Evolutionary conservation across 164 flowering plant genomes (phyloP).

Genomic region (Nelumbo lutea): DNA sequence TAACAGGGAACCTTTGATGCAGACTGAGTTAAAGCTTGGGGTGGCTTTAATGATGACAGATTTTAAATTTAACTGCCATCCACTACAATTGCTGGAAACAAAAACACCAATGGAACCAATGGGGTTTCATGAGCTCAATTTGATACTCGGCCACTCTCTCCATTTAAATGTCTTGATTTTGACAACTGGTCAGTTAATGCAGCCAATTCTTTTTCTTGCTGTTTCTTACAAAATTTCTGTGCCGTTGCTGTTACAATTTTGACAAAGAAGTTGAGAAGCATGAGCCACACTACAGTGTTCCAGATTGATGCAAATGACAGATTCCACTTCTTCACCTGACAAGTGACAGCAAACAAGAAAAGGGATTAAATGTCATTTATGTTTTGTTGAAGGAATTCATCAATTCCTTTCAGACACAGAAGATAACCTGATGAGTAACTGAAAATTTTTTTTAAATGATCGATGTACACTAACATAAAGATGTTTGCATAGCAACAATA

Average conservation of each 20-base stretch:
- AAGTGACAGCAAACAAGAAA: neutral
- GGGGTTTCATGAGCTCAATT: neutral
- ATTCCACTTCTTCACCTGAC: conserved; percentile 71
- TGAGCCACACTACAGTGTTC: conserved; percentile 84
- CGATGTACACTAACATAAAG: too few relatives aligned
- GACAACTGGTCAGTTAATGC: conserved; percentile 29
- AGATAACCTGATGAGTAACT: too few relatives aligned
- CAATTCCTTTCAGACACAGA: too few relatives aligned
- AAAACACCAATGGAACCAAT: too few relatives aligned
- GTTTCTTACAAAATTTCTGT: conserved; percentile 61
- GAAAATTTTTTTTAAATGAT: too few relatives aligned
- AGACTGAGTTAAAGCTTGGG: conserved; percentile 5
- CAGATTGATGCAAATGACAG: conserved; percentile 73
- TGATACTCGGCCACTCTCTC: conserved; percentile 2
- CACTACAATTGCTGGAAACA: neutral
- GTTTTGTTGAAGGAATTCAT: too few relatives aligned
- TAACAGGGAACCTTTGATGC: conserved; percentile 7
- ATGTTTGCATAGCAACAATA: too few relatives aligned
- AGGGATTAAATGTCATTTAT: neutral
- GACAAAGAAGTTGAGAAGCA: conserved; percentile 77
- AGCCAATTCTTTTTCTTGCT: conserved; percentile 61
- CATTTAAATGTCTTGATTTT: conserved; percentile 15
- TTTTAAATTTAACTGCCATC: neutral
- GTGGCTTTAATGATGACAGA: conserved; percentile 9
- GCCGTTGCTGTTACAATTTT: conserved; percentile 85